A percentile compares a stretch with the other conserved stretches of the same genome.
These are phyloP conservation scores for Solanum bukasovii DNA, from an alignment of 257 asterid genomes.

Conservation along the genomic window DNA sequence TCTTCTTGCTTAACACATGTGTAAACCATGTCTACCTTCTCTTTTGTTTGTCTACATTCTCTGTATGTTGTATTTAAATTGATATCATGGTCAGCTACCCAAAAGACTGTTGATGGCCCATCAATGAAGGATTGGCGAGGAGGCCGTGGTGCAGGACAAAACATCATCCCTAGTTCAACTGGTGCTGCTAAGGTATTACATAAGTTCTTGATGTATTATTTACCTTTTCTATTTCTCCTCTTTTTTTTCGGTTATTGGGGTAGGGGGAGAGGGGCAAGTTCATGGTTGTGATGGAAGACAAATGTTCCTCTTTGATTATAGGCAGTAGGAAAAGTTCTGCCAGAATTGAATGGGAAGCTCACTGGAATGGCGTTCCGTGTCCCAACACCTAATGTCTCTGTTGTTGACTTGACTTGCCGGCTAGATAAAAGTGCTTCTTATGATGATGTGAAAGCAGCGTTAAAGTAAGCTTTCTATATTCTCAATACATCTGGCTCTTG, in stretches of 20 bases:
- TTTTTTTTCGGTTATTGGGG: not conserved
- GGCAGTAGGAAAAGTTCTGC: conserved; percentile 99
- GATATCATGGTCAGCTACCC: conserved; percentile 64
- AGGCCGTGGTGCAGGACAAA: conserved; percentile 98
- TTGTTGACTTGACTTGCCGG: conserved; percentile 93
- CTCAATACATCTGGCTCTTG: not conserved
- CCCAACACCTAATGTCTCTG: conserved; percentile 95
- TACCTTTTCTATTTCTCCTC: not conserved
- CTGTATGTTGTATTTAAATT: not conserved
- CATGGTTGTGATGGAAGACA: not conserved
- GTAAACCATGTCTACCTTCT: not conserved
- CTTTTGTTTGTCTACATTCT: conserved; percentile 4
- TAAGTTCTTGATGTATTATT: not conserved
- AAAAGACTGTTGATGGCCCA: conserved; percentile 98
- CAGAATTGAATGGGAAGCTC: conserved; percentile 93
- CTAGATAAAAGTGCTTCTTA: conserved; percentile 84
- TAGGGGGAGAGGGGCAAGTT: not conserved
- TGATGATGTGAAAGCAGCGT: conserved; percentile 91
- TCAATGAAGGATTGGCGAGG: conserved; percentile 99
- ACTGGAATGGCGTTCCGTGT: conserved; percentile 99
- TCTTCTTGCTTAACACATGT: not conserved
- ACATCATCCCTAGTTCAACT: conserved; percentile 97
- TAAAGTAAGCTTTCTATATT: conserved; percentile 41
- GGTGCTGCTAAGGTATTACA: conserved; percentile 94
- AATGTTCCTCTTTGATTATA: conserved; percentile 12